A percentile compares a stretch with the other conserved stretches of the same genome.
These are phyloP conservation scores for Beta lomatogona DNA, from an alignment of 179 eudicot genomes.

Conservation along the genomic window DNA sequence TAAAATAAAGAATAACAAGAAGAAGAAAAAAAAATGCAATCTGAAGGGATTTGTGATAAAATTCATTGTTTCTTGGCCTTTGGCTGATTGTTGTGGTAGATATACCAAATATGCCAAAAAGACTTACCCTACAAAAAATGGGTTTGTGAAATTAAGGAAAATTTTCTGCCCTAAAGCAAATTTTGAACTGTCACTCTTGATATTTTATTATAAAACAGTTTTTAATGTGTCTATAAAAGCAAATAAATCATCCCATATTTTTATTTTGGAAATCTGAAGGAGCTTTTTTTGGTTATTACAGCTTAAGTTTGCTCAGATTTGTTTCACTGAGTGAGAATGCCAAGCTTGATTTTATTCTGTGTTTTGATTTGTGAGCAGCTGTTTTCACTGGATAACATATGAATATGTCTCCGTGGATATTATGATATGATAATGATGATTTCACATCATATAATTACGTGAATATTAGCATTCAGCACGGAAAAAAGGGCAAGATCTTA, in stretches of 20 bases:
- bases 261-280: not conserved
- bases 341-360: not conserved
- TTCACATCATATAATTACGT: too few relatives aligned
- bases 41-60: conserved; percentile 11
- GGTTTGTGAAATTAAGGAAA: not conserved
- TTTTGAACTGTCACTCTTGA: not conserved
- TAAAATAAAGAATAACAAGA: not conserved
- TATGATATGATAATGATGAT: not conserved
- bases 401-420: not conserved
- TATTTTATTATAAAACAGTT: not conserved
- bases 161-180: not conserved
- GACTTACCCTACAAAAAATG: not conserved
- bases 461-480: too few relatives aligned
- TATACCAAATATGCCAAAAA: not conserved
- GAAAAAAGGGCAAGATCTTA: too few relatives aligned
- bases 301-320: not conserved
- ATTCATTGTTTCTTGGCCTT: conserved; percentile 3
- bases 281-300: not conserved
- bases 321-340: not conserved
- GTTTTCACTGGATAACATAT: not conserved
- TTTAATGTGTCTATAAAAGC: too few relatives aligned
- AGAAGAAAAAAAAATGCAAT: conserved; percentile 2
- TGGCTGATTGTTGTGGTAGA: not conserved
- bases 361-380: not conserved
- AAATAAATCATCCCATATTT: too few relatives aligned